Base-by-base conservation (phyloP, 2,329 filamentous ascomycete species). In the Venturiaceae sp. region DNA sequence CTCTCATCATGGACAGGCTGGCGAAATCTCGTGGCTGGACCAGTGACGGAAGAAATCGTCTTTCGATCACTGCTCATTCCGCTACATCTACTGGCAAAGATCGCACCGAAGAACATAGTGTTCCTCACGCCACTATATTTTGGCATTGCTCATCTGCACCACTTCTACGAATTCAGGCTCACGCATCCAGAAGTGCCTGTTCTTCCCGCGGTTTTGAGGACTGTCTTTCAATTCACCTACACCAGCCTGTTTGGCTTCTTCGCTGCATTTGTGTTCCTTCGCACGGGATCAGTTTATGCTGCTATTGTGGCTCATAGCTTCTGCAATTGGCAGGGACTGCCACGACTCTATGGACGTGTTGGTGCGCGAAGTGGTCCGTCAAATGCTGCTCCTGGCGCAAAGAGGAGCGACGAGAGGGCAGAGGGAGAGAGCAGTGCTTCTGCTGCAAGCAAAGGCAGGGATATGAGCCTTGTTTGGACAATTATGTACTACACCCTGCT, bases 181-280 rank as follows among this genome's bases (percentile, higher is more conserved):
- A 89, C 87, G 1, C 84, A 95, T 65, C 89, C 90, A 8, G 78
- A 83, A 62, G 84, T 86, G 1, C 82, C 88, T 0, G 67, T 85
- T 13, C 63, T 79, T 1, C 78, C 82, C 1, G 84, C 87, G 6
- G 67, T 94, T 5, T 68, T 88, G 30, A 84, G 90, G 54, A 90
- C 90, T 2, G 63, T 91, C 11, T 80, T 97, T 63, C 94, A 97
- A 69, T 87, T 99, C 66, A 78, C 81, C 3, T 99, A 95, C 72
- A 99, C 94, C 0, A 92, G 90, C 6, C 72, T 97, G 5, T 99
- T 99, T 67, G 94, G 94, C 62, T 91, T 90, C 72, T 96, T 94
- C 72, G 92, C 88, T 4, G 91, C 90, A 0, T 99, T 97, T 66
- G 67, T 96, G 21, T 96, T 88, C 67, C 69, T 99, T 21, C 85